These are phyloP conservation scores for Trichoderma virens DNA, from an alignment of 495 filamentous ascomycete genomes.

Conservation along the genomic window DNA sequence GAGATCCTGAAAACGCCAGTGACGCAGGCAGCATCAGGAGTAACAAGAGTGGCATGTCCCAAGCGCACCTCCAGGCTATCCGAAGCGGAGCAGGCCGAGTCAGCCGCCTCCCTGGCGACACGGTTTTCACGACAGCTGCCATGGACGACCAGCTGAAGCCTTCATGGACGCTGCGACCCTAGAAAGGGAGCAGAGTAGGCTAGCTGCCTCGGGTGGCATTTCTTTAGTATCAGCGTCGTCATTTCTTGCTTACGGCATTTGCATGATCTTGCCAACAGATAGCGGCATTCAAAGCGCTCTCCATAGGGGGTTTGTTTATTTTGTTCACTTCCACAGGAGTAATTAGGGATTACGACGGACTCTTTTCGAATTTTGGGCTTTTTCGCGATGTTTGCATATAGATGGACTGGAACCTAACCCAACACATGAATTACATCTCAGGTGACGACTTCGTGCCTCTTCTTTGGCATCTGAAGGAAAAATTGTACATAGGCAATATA, in stretches of 20 bases:
- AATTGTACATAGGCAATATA: slow-evolving; percentile 8
- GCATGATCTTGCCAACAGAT: slow-evolving; percentile 6
- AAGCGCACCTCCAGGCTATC: slow-evolving; percentile 63
- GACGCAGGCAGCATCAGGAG: slow-evolving; percentile 89
- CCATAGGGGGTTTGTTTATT: background rate
- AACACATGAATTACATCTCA: slow-evolving; percentile 4
- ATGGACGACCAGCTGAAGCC: slow-evolving; percentile 65
- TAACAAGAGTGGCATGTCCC: slow-evolving; percentile 71
- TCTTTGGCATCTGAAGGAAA: slow-evolving; percentile 2
- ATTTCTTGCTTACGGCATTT: slow-evolving; percentile 11
- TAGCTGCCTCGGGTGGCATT: background rate
- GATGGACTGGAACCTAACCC: slow-evolving; percentile 7
- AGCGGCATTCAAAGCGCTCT: slow-evolving; percentile 6
- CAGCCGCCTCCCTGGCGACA: slow-evolving; percentile 72
- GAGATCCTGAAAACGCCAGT: slow-evolving; percentile 60
- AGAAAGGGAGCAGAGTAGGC: background rate
- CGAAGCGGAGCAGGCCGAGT: slow-evolving; percentile 85
- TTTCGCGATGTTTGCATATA: slow-evolving; percentile 6
- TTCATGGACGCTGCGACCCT: slow-evolving; percentile 59
- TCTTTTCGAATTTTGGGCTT: background rate
- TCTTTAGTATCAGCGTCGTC: slow-evolving; percentile 7
- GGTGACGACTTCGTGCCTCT: slow-evolving; percentile 5
- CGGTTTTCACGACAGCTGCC: slow-evolving; percentile 74
- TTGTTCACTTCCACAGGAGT: slow-evolving; percentile 8
- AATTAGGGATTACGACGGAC: slow-evolving; percentile 10